Percentiles rank a stretch among this genome's conserved stretches.
phyloP scores from a whole-genome alignment of 768 basidiomycete genomes.

The Naematelia encephala region DNA sequence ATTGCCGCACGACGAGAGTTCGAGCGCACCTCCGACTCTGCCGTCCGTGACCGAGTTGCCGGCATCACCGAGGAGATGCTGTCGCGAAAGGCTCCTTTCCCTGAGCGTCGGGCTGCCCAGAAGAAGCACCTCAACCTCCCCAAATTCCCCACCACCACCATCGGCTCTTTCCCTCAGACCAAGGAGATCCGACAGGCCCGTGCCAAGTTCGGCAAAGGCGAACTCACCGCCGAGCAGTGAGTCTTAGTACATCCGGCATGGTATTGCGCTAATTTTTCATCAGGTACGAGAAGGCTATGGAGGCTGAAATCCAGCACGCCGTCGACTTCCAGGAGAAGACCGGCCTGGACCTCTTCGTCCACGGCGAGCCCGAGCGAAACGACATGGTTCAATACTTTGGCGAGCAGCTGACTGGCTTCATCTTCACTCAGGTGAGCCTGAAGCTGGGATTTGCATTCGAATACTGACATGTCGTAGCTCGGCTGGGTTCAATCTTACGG shows the following conservation, averaged over 20 bases:
- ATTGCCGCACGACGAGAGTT: constrained; percentile 93
- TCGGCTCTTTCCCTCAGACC: constrained; percentile 99
- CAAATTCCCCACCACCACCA: constrained; percentile 97
- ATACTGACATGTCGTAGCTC: constrained; percentile 59
- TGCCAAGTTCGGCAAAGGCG: constrained; percentile 88
- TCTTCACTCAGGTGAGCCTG: constrained; percentile 86
- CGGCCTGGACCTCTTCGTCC: constrained; percentile 93
- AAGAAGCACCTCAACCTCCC: constrained; percentile 83
- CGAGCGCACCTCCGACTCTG: constrained; percentile 86
- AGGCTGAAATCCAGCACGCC: constrained; percentile 90
- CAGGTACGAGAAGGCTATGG: constrained; percentile 89
- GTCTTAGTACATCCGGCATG: background rate
- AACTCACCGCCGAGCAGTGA: constrained; percentile 68
- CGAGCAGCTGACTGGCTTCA: constrained; percentile 88
- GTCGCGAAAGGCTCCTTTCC: constrained; percentile 84
- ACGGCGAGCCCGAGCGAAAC: constrained; percentile 98
- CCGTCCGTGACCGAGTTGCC: constrained; percentile 90
- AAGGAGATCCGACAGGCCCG: constrained; percentile 98
- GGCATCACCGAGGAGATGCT: constrained; percentile 82
- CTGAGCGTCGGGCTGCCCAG: constrained; percentile 80
- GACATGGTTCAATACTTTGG: constrained; percentile 99
- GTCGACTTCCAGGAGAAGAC: constrained; percentile 96
- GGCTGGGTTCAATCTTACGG: constrained; percentile 99
- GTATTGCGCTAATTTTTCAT: background rate
- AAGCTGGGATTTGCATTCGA: constrained; percentile 85